A percentile compares a stretch with the other conserved stretches of the same genome.
Conservation (phyloP, 176 grass and related monocot species). For the Oryza meyeriana region DNA sequence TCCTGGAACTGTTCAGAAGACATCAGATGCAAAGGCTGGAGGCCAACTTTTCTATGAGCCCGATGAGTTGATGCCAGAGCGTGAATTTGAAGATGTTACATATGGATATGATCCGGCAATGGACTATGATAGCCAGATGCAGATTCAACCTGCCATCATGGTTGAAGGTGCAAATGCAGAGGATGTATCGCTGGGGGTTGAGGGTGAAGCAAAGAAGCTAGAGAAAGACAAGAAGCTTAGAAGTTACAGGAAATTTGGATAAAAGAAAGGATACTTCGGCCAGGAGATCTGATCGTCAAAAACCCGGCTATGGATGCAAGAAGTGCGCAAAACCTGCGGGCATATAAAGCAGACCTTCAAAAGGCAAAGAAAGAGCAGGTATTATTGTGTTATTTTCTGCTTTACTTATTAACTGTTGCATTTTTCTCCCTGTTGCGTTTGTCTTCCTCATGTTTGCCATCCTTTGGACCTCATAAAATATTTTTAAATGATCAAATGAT, state of each 20-base stretch:
- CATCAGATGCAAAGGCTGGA: slow-evolving; percentile 45
- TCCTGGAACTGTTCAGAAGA: slow-evolving; percentile 29
- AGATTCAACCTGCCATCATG: slow-evolving; percentile 39
- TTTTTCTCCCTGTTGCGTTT: neutral
- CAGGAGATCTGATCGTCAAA: slow-evolving; percentile 65
- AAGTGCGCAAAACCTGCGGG: slow-evolving; percentile 82
- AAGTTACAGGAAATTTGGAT: slow-evolving; percentile 61
- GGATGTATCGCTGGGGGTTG: slow-evolving; percentile 34
- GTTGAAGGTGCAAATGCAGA: slow-evolving; percentile 47
- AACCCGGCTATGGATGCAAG: slow-evolving; percentile 60
- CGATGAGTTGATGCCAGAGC: slow-evolving; percentile 79
- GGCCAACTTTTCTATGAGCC: slow-evolving; percentile 79
- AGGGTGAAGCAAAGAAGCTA: slow-evolving; percentile 52
- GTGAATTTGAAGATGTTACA: slow-evolving; percentile 49
- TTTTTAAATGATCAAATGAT: neutral
- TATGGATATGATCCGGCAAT: slow-evolving; percentile 84
- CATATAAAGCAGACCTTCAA: slow-evolving; percentile 84
- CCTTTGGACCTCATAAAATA: neutral
- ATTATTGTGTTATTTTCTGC: slow-evolving; percentile 21
- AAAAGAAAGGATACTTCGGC: slow-evolving; percentile 60
- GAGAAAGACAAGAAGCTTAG: slow-evolving; percentile 68
- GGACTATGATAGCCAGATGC: slow-evolving; percentile 76
- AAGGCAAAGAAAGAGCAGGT: slow-evolving; percentile 96
- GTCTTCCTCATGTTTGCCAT: neutral
- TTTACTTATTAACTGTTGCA: neutral